A percentile compares a stretch with the other conserved stretches of the same genome.
These are phyloP conservation scores for Fusarium aywerte DNA, from an alignment of 2,329 filamentous ascomycete genomes.

Conservation along the genomic window DNA sequence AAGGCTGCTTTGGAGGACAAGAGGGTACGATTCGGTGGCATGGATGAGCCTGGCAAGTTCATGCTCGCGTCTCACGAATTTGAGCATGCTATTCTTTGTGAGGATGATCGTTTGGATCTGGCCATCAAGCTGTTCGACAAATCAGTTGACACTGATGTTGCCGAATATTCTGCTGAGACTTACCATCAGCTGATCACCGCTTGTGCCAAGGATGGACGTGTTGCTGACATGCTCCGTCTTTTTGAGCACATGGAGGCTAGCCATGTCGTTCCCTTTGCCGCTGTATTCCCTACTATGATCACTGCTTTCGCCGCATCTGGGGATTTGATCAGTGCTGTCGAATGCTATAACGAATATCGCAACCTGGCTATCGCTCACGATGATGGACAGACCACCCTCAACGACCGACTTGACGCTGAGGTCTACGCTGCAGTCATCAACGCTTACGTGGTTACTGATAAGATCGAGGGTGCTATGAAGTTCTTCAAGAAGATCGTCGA, in stretches of 20 bases:
- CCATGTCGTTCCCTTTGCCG: conserved; percentile 77
- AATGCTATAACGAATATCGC: conserved; percentile 96
- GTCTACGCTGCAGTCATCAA: conserved; percentile 94
- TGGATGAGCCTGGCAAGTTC: conserved; percentile 85
- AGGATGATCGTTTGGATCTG: conserved; percentile 87
- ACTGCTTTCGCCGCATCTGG: conserved; percentile 86
- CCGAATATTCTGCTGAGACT: conserved; percentile 79
- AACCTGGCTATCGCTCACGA: conserved; percentile 87
- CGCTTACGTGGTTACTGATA: conserved; percentile 85
- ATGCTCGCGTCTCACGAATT: conserved; percentile 89
- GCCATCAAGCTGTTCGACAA: conserved; percentile 87
- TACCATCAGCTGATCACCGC: conserved; percentile 88
- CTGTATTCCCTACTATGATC: conserved; percentile 93
- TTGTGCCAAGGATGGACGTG: conserved; percentile 82
- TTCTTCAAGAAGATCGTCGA: conserved; percentile 85
- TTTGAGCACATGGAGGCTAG: conserved; percentile 91
- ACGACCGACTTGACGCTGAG: conserved; percentile 79
- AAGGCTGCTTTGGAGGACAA: conserved; percentile 83
- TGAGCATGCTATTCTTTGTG: conserved; percentile 84
- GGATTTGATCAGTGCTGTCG: conserved; percentile 87
- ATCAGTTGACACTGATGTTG: conserved; percentile 71
- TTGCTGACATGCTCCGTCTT: conserved; percentile 89
- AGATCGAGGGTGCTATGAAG: conserved; percentile 81
- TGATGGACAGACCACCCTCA: conserved; percentile 73
- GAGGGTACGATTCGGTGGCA: conserved; percentile 83